Evolutionary conservation across 176 grass and related monocot genomes (phyloP).

Genomic region (Puccinellia tenuiflora): DNA sequence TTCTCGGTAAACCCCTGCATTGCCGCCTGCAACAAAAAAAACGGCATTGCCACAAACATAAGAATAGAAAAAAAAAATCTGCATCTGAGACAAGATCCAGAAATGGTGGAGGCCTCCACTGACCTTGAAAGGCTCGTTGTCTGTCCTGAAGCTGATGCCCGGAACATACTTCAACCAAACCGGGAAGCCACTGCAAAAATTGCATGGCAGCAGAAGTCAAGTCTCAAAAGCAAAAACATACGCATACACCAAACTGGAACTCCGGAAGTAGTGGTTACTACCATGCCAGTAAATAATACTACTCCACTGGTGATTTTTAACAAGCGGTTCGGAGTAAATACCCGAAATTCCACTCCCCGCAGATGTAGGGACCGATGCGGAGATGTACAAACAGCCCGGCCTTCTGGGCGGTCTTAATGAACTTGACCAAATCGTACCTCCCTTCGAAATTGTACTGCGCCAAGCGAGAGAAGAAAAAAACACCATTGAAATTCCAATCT

Average conservation of each 20-base stretch:
- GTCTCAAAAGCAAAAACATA: conserved; percentile 8
- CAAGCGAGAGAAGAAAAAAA: conserved; percentile 22
- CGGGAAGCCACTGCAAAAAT: conserved; percentile 75
- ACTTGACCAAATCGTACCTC: conserved; percentile 98
- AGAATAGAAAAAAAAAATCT: not conserved
- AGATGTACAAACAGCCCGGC: conserved; percentile 89
- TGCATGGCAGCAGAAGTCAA: conserved; percentile 19
- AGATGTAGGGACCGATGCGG: conserved; percentile 94
- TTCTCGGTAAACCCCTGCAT: conserved; percentile 98
- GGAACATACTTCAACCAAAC: conserved; percentile 99
- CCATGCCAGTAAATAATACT: not conserved
- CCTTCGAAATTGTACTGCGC: conserved; percentile 91
- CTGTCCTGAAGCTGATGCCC: conserved; percentile 98
- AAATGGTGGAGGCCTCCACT: conserved; percentile 14
- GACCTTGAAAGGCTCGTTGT: conserved; percentile 98
- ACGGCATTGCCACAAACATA: not conserved
- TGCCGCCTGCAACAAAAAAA: conserved; percentile 56
- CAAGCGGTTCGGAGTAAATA: conserved; percentile 21
- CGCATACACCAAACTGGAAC: not conserved
- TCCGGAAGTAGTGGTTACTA: not conserved
- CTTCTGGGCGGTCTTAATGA: conserved; percentile 86
- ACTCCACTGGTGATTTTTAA: not conserved
- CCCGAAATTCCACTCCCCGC: conserved; percentile 99
- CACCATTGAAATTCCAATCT: not conserved
- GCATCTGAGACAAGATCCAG: conserved; percentile 9